These are phyloP conservation scores for Phytophthora syringae DNA, from an alignment of 352 stramenopile genomes.

Conservation along the genomic window DNA sequence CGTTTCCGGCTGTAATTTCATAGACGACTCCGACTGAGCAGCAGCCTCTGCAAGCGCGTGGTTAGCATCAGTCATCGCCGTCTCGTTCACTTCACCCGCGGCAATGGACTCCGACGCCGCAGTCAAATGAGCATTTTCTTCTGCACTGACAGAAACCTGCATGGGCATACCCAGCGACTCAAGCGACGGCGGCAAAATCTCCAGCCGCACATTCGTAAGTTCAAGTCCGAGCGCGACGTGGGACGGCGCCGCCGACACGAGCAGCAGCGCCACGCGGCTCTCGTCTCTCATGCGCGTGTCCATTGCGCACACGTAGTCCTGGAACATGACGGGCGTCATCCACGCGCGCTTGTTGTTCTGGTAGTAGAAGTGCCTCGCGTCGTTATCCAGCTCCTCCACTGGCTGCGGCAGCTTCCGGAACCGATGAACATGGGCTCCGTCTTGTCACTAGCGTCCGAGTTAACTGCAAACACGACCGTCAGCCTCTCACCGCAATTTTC, in stretches of 20 bases:
- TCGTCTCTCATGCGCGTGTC: slow-evolving; percentile 59
- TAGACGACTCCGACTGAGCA: background rate
- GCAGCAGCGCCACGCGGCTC: slow-evolving; percentile 48
- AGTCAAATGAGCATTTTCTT: slow-evolving; percentile 31
- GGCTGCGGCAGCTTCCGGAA: slow-evolving; percentile 27
- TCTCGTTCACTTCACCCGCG: slow-evolving; percentile 16
- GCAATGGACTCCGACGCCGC: slow-evolving; percentile 39
- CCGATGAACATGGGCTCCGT: slow-evolving; percentile 68
- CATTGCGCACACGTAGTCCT: slow-evolving; percentile 55
- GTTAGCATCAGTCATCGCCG: slow-evolving; percentile 14
- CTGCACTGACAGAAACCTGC: slow-evolving; percentile 54
- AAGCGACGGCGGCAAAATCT: slow-evolving; percentile 51
- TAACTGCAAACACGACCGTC: slow-evolving; percentile 49
- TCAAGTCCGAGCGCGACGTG: slow-evolving; percentile 60
- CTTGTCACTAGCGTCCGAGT: slow-evolving; percentile 59
- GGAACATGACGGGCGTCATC: slow-evolving; percentile 69
- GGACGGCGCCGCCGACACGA: slow-evolving; percentile 46
- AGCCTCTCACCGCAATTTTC: slow-evolving; percentile 37
- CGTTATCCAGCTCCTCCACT: slow-evolving; percentile 24
- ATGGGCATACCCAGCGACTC: slow-evolving; percentile 43
- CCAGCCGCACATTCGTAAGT: slow-evolving; percentile 58
- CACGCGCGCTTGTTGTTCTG: slow-evolving; percentile 58
- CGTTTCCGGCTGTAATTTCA: slow-evolving; percentile 16
- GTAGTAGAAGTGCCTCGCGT: slow-evolving; percentile 50
- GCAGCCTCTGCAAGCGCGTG: slow-evolving; percentile 19